A percentile compares a stretch with the other conserved stretches of the same genome.
phyloP scores from a whole-genome alignment of 1,139 yeast species.

The Yamadazyma aaseri region DNA sequence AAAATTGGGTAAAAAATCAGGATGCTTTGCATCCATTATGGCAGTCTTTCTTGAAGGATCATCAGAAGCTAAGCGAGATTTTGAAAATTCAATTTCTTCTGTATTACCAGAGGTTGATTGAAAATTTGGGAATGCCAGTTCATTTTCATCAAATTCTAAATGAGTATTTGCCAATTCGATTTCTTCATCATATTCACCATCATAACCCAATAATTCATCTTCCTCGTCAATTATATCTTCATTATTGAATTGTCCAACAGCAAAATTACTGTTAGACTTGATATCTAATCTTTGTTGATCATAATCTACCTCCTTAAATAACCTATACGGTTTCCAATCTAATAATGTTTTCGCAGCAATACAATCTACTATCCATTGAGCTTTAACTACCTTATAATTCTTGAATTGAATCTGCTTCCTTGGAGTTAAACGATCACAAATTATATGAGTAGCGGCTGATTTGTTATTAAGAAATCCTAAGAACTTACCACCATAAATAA shows the following conservation, averaged over 20 bases:
- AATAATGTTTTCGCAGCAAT: conserved; percentile 45
- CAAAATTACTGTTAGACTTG: conserved; percentile 7
- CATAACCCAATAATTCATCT: conserved; percentile 7
- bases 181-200: conserved; percentile 3
- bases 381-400: conserved; percentile 72
- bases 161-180: no score
- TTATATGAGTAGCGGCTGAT: conserved; percentile 76
- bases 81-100: conserved; percentile 1
- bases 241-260: conserved; percentile 9
- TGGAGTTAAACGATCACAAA: conserved; percentile 78
- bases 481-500: conserved; percentile 78
- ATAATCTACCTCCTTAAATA: conserved; percentile 51
- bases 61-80: conserved; percentile 6
- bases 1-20: conserved; percentile 67
- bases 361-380: conserved; percentile 78
- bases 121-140: no score
- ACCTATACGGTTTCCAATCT: conserved; percentile 67
- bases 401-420: conserved; percentile 65
- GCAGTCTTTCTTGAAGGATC: conserved; percentile 3
- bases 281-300: conserved; percentile 47
- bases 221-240: conserved; percentile 12
- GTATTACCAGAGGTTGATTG: no score
- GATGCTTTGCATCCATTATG: conserved; percentile 64
- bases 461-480: conserved; percentile 67
- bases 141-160: not conserved